Conservation (phyloP, 2,329 filamentous ascomycete species). For the Botrytis medusae region DNA sequence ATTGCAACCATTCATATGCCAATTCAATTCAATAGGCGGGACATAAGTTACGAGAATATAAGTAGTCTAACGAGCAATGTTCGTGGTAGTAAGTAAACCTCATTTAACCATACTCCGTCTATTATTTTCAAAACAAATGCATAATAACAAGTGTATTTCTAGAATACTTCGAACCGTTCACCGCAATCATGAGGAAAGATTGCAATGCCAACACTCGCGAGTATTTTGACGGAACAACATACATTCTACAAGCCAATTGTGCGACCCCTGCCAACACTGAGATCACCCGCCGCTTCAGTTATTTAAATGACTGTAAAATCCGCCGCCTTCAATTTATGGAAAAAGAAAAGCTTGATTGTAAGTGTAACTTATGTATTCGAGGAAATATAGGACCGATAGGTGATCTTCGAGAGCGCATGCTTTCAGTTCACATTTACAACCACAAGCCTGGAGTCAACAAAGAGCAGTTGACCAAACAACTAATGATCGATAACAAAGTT, state of each 20-base stretch:
- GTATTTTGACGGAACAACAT: background rate
- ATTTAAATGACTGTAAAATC: background rate
- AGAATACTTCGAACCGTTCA: background rate
- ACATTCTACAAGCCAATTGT: background rate
- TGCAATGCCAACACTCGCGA: background rate
- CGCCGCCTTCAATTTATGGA: background rate
- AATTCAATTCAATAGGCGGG: background rate
- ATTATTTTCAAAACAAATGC: background rate
- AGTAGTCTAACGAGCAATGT: no score
- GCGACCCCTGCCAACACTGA: background rate
- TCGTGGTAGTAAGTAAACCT: slow-evolving; percentile 2
- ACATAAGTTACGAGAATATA: background rate
- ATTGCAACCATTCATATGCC: background rate
- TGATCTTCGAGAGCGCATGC: background rate
- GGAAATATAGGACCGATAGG: background rate
- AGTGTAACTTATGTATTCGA: background rate
- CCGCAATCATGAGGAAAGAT: background rate
- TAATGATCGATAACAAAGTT: background rate
- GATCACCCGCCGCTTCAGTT: background rate
- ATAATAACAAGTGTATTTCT: background rate
- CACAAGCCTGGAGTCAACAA: background rate
- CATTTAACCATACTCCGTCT: background rate
- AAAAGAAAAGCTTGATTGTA: background rate
- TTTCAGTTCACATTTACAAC: background rate
- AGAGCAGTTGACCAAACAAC: background rate